Evolutionary conservation across 2,329 filamentous ascomycete genomes (phyloP), one percentile per base, ranked within the genome.

Genomic region (Xylaria sp.): DNA sequence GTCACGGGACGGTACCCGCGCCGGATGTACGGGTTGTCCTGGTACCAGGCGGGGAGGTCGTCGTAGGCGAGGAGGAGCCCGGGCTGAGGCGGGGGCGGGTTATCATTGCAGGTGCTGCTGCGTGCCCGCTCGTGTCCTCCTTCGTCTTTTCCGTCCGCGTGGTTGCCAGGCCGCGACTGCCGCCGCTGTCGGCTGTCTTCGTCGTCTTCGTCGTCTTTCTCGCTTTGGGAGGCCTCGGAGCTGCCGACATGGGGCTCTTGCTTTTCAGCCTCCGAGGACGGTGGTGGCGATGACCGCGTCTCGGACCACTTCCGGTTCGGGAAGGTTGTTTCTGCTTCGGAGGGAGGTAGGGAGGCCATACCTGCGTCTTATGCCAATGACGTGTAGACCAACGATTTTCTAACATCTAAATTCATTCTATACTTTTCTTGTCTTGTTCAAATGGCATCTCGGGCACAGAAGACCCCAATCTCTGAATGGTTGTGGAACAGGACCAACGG

Each of bases 1-100:
- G 83, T 85, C 26, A 78, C 78, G 1, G 82, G 81, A 17, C 87
- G 80, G 72, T 90, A 90, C 57, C 84, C 83, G 29, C 78, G 78
- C 47, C 76, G 77, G 56, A 90, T 88, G 74, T 84, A 87, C 55
- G 84, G 83, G 63, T 90, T 90, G 71, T 90, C 87, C 45, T 61
- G 61, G 41, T 66, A 65, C 67, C 65, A 69, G 29, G 47, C 46
- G 3, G 66, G 63, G n/a, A 68, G 63, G 21, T 68, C 65, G 19
- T 65, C 57, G 42, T 57, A 67, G 4, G 60, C 56, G 41, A 66
- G 41, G 24, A 54, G 54, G 21, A 19, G 9, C 41, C 37, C 48
- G 8, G n/a, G 26, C 22, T 19, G 50, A 49, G 11, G 21, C 41
- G 29, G 29, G 24, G 9, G 51, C 21, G 8, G 50, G 49, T n/a